Evolutionary conservation across 495 filamentous ascomycete species (phyloP), one percentile per base, ranked within the genome.

Genomic region (Annulohypoxylon maeteangense): DNA sequence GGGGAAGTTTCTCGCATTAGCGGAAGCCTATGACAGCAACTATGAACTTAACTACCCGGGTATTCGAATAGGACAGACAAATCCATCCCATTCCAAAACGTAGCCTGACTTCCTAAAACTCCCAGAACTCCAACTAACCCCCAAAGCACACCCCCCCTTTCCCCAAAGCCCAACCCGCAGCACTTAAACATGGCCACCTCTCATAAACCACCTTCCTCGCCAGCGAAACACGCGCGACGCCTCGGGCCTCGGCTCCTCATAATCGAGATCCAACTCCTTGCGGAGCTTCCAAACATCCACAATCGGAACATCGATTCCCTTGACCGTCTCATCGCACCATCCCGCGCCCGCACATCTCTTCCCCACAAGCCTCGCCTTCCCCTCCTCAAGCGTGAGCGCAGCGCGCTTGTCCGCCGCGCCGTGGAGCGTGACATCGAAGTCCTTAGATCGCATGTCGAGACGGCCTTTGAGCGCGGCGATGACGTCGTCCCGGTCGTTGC

Each of bases 291-390:
- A 56, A 4, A 59, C 36, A 29, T 65, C 53, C 7, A 16, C 16
- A 18, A 74, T 20, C 2, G 75, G 70, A 40, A 75, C 72, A 34
- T 77, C 55, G 61, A 79, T 69, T 8, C n/a, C 53, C 44, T 60
- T 70, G 56, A 77, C 63, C 0, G 66, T 67, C 34, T 68, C 57
- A 14, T 78, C 74, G 62, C 70, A 75, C 78, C 78, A 80, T 7
- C 70, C 72, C 2, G 72, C 75, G 0, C 72, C 71, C 0, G 29
- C 62, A 8, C 72, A 75, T 8, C 56, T 25, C 42, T 54, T 58
- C 0, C 76, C 78, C 0, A 76, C 65, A 32, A 80, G 47, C 11
- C 65, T 51, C 0, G 50, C 66, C 14, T 64, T 31, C 1, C 63
- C 68, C 1, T 60, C 64, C 11, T 14, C 31, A 34, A 72, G 31